Evolutionary conservation across 2,329 filamentous ascomycete species (phyloP), one percentile per base, ranked within the genome.

Genomic region (Neonectria hederae): DNA sequence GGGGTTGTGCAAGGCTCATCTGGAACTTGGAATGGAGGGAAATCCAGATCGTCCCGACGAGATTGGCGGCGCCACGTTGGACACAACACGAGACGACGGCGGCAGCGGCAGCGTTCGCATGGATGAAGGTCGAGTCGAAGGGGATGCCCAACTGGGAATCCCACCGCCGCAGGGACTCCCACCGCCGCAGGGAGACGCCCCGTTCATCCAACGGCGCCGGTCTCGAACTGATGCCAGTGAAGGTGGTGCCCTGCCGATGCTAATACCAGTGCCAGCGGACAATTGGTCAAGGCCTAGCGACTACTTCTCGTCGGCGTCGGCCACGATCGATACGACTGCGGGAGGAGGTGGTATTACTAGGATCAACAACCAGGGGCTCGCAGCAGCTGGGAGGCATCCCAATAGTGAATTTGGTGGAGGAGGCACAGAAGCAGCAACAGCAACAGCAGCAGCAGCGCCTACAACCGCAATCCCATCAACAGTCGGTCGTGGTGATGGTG

Each of bases 11-110:
- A 62, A 57, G 54, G 57, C 59, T 40, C 65, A 42, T 19, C 38
- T 42, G 46, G 40, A 46, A 46, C 21, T 55, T 70, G 70, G 71
- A 69, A 75, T 75, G 74, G 73, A 76, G 60, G 69, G 62, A 68
- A 72, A 72, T 69, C 43, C 63, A 68, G 67, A 69, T 48, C 58
- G 59, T 43, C 40, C 56, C 22, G 48, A 55, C 22, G 43, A 49
- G 26, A 26, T 43, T 28, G 60, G 26, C 40, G 43, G 35, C 45
- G 45, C 43, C 45, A 55, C 55, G 35, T 24, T 54, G n/a, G 49
- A 46, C 17, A 49, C 55, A 43, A 40, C 26, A 11, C 46, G 35
- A 17, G 43, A 55, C 24, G 32, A 63, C 43, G 32, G 40, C 32
- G 9, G 30, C 38, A 35, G 21, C 46, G 13, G n/a, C n/a, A n/a